These are phyloP conservation scores for Yamagishiella unicocca DNA, from an alignment of 139 green algal species.

Conservation along the genomic window DNA sequence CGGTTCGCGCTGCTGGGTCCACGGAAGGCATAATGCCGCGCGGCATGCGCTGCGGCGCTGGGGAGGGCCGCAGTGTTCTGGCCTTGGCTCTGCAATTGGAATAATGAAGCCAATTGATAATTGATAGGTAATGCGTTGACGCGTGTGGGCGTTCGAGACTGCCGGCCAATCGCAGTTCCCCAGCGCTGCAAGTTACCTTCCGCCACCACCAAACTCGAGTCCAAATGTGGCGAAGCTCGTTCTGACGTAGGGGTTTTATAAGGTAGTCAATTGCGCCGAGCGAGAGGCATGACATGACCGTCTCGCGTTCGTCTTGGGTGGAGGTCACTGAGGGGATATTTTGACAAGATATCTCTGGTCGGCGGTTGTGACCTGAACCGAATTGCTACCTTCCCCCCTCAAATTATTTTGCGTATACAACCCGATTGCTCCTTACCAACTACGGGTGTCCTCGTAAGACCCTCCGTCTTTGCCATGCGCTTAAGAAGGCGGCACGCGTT, in stretches of 20 bases:
- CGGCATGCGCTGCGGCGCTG: not conserved
- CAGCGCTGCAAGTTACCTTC: constrained; percentile 56
- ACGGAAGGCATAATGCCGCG: constrained; percentile 14
- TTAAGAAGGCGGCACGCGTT: constrained; percentile 73
- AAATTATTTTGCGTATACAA: not conserved
- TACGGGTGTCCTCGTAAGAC: constrained; percentile 61
- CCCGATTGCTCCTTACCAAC: constrained; percentile 72
- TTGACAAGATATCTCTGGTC: not conserved
- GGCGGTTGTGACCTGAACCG: not conserved
- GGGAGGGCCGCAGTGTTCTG: not conserved
- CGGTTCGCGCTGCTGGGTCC: constrained; percentile 22
- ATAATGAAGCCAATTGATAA: not conserved
- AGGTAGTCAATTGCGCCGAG: constrained; percentile 91
- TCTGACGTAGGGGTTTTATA: constrained; percentile 87
- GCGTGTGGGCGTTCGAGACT: no score
- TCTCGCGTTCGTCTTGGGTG: constrained; percentile 71
- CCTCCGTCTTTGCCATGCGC: constrained; percentile 53
- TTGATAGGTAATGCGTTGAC: no score
- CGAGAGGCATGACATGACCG: constrained; percentile 82
- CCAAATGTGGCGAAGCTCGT: constrained; percentile 91
- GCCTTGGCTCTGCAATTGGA: constrained; percentile 33
- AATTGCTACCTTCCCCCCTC: not conserved
- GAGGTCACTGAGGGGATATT: constrained; percentile 74
- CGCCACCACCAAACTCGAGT: constrained; percentile 84
- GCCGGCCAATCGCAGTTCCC: no score